These are phyloP conservation scores for Colletotrichum camelliae DNA, from an alignment of 2,329 filamentous ascomycete species.

Conservation along the genomic window DNA sequence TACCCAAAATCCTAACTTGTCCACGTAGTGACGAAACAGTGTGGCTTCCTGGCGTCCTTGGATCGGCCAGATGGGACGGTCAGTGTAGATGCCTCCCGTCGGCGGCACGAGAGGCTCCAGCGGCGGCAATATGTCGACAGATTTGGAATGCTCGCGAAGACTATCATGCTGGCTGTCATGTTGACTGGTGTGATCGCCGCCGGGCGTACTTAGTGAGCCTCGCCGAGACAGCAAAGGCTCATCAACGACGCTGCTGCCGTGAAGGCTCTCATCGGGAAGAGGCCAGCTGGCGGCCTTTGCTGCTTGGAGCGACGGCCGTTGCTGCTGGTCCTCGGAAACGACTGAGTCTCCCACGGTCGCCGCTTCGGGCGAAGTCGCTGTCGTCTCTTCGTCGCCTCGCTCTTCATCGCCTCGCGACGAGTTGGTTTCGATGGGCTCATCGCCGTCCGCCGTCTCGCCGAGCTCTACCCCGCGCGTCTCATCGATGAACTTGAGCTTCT, in stretches of 20 bases:
- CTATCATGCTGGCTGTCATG: background rate
- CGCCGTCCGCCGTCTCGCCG: background rate
- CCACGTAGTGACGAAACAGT: slow-evolving; percentile 40
- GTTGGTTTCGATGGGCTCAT: background rate
- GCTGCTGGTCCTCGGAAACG: background rate
- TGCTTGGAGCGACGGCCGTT: background rate
- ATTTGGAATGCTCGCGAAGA: slow-evolving; percentile 1
- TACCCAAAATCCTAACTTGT: slow-evolving; percentile 39
- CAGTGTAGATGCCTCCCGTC: slow-evolving; percentile 24
- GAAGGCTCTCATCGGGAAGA: background rate
- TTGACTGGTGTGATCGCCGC: background rate
- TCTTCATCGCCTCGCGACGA: background rate
- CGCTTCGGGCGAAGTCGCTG: background rate
- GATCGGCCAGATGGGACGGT: slow-evolving; percentile 30
- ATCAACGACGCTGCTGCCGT: background rate
- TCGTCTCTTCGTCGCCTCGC: background rate
- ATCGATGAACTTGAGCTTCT: slow-evolving; percentile 20
- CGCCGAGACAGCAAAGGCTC: background rate
- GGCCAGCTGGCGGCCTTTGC: slow-evolving; percentile 19
- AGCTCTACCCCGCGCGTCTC: slow-evolving; percentile 17
- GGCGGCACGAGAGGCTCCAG: slow-evolving; percentile 10
- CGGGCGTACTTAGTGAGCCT: background rate
- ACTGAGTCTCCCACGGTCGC: background rate
- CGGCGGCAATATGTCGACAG: slow-evolving; percentile 5
- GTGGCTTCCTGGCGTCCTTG: slow-evolving; percentile 34